Percentiles rank a stretch among this genome's conserved stretches.
These are phyloP conservation scores for Citrus sinensis DNA, from an alignment of 345 rosid species.

Conservation along the genomic window DVS_A1.0 CM039163.1:45753001-45753500, in stretches of 20 bases:
- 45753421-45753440: too few species aligned
- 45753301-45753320: slow-evolving; percentile 32
- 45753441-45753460: too few species aligned
- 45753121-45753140: neutral
- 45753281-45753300: slow-evolving; percentile 45
- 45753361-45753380: slow-evolving; percentile 43
- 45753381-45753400: slow-evolving; percentile 25
- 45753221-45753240: slow-evolving; percentile 41
- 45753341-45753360: slow-evolving; percentile 48
- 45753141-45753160: neutral
- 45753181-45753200: neutral
- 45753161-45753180: neutral
- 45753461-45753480: too few species aligned
- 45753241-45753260: slow-evolving; percentile 35
- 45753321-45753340: slow-evolving; percentile 33
- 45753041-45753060: neutral
- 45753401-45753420: too few species aligned
- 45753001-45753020: too few species aligned
- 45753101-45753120: neutral
- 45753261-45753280: slow-evolving; percentile 25
- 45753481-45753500: slow-evolving; percentile 37
- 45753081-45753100: neutral
- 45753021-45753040: too few species aligned
- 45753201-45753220: slow-evolving; percentile 26
- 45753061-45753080: neutral